These are phyloP conservation scores for Umbelopsis sp. DNA, from an alignment of 371 early-diverging fungal species.

Conservation along the genomic window DNA sequence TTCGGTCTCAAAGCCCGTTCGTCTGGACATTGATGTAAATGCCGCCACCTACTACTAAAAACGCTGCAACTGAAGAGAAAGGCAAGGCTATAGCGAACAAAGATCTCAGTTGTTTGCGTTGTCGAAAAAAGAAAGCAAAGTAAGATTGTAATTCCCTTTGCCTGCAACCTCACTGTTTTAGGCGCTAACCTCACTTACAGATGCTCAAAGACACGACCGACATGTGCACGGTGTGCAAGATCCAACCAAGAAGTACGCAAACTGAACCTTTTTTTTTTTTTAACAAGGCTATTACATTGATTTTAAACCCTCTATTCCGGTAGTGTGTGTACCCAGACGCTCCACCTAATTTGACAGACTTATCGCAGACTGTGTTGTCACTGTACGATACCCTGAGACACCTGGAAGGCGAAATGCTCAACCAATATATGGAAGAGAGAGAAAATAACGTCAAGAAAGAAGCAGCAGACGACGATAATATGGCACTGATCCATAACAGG, in stretches of 20 bases:
- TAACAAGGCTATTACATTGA: background rate
- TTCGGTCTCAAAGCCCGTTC: constrained; percentile 7
- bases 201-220: constrained; percentile 55
- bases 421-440: constrained; percentile 34
- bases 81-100: constrained; percentile 27
- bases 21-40: background rate
- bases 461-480: constrained; percentile 13
- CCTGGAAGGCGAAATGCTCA: constrained; percentile 46
- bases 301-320: background rate
- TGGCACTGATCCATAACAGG: background rate
- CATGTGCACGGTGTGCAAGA: constrained; percentile 52
- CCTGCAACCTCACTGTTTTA: background rate
- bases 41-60: constrained; percentile 1
- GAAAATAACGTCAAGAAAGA: constrained; percentile 24
- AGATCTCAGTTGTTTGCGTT: constrained; percentile 52
- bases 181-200: constrained; percentile 23
- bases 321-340: constrained; percentile 60
- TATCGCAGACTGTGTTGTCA: constrained; percentile 49
- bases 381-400: constrained; percentile 46
- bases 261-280: background rate
- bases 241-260: constrained; percentile 50
- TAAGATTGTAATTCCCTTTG: constrained; percentile 22
- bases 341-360: constrained; percentile 49
- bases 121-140: constrained; percentile 61
- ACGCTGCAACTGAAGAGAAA: constrained; percentile 1